phyloP scores from a whole-genome alignment of 345 rosid species.

The Eucalyptus tenuipes region DNA sequence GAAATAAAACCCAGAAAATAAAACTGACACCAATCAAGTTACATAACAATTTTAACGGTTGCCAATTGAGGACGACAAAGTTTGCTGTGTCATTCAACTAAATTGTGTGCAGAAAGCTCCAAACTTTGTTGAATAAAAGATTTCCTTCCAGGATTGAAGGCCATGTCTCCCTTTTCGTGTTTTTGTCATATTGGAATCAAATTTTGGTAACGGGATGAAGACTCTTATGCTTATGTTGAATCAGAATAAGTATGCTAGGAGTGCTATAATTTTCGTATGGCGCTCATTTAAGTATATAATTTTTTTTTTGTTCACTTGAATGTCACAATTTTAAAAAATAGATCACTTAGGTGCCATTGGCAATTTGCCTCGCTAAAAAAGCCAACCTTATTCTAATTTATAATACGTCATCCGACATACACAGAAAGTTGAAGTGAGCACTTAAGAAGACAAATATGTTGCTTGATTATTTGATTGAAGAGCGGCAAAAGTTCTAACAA shows the following conservation, averaged over 20 bases:
- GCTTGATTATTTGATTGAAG: background rate
- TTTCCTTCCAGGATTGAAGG: background rate
- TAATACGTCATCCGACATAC: fast-evolving
- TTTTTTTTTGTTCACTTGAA: too few relatives aligned
- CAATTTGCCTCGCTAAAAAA: background rate
- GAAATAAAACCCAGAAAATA: background rate
- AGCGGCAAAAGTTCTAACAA: fast-evolving
- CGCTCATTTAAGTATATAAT: fast-evolving
- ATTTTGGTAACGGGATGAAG: background rate
- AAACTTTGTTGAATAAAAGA: background rate
- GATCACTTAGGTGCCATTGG: fast-evolving
- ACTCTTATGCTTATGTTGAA: background rate
- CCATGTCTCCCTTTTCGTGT: background rate
- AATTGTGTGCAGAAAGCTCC: background rate
- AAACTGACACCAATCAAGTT: background rate
- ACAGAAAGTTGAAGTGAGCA: background rate
- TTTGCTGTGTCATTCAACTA: background rate
- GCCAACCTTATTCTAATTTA: fast-evolving
- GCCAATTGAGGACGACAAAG: background rate
- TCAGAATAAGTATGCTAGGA: fast-evolving
- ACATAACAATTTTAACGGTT: background rate
- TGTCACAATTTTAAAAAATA: too few relatives aligned
- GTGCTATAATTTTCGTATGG: fast-evolving
- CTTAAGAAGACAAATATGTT: background rate
- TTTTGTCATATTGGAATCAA: background rate